phyloP scores from a whole-genome alignment of 1,284 basidiomycete species.

The Pascua sp. region DNA sequence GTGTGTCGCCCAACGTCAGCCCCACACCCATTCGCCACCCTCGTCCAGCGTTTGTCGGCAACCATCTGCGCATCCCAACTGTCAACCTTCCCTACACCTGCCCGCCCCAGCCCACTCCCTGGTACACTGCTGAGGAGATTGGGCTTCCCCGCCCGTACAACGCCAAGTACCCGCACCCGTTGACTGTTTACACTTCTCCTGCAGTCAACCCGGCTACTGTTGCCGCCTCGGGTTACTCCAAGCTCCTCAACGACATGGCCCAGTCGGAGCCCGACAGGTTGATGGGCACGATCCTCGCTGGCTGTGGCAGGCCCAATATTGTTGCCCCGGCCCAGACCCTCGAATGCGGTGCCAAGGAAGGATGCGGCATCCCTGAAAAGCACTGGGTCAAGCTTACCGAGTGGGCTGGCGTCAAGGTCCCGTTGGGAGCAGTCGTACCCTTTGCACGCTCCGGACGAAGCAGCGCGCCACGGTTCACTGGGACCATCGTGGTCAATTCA shows the following conservation, averaged over 20 bases:
- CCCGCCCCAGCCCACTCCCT: slow-evolving; percentile 20
- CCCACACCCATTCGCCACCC: not conserved
- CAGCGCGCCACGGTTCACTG: not conserved
- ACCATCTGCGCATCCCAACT: slow-evolving; percentile 5
- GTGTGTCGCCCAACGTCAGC: too few species aligned
- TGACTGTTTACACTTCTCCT: slow-evolving; percentile 41
- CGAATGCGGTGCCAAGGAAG: slow-evolving; percentile 26
- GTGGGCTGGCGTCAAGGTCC: slow-evolving; percentile 19
- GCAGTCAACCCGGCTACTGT: slow-evolving; percentile 35
- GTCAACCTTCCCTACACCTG: slow-evolving; percentile 21
- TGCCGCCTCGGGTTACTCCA: slow-evolving; percentile 25
- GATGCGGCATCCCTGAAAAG: slow-evolving; percentile 43
- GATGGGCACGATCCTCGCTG: slow-evolving; percentile 34
- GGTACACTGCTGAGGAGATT: slow-evolving; percentile 27
- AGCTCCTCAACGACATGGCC: slow-evolving; percentile 22
- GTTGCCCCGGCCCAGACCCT: slow-evolving; percentile 25
- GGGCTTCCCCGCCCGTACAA: slow-evolving; percentile 40
- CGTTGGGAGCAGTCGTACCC: slow-evolving; percentile 11
- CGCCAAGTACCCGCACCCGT: slow-evolving; percentile 39
- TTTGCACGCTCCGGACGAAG: not conserved
- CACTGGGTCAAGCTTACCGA: slow-evolving; percentile 20
- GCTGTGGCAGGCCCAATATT: slow-evolving; percentile 23
- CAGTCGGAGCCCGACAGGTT: slow-evolving; percentile 16
- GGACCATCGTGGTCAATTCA: not conserved
- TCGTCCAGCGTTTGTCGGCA: slow-evolving; percentile 8